A percentile compares a stretch with the other conserved stretches of the same genome.
Evolutionary conservation across 2,329 filamentous ascomycete species (phyloP).

Genomic region (Paecilomyces sp.): DNA sequence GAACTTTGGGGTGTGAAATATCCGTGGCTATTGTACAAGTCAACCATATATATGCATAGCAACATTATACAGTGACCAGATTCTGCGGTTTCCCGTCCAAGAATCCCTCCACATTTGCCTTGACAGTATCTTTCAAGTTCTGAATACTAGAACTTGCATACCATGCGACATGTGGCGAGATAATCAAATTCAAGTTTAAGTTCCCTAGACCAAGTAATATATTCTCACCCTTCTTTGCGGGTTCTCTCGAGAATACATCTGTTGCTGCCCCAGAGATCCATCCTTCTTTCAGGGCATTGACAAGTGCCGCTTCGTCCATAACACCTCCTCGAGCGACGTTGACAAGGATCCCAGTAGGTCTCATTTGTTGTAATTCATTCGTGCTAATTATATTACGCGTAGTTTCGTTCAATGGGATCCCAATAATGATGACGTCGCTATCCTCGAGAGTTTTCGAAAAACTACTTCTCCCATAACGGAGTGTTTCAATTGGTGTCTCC

Average conservation of each 20-base stretch:
- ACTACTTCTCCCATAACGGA: constrained; percentile 5
- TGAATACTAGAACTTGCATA: neutral
- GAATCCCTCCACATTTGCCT: neutral
- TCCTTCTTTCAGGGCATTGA: constrained; percentile 32
- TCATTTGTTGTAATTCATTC: constrained; percentile 35
- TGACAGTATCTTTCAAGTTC: neutral
- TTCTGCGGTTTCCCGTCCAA: neutral
- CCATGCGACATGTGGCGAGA: neutral
- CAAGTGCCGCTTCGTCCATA: constrained; percentile 39
- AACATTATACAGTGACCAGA: neutral
- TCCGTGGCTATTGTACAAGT: too few species aligned
- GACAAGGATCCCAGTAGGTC: constrained; percentile 34
- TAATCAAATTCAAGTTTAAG: neutral
- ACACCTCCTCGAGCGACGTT: constrained; percentile 42
- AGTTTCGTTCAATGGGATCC: constrained; percentile 11
- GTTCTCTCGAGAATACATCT: constrained; percentile 42
- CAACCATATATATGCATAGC: neutral
- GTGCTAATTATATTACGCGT: constrained; percentile 16
- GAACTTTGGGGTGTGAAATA: too few species aligned
- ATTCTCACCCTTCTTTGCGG: constrained; percentile 15
- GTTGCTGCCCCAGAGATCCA: constrained; percentile 40
- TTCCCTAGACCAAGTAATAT: neutral
- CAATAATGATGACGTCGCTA: constrained; percentile 11
- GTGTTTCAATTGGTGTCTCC: constrained; percentile 16
- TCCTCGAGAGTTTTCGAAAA: constrained; percentile 8